These are phyloP conservation scores for Myotisia sp. DNA, from an alignment of 2,329 filamentous ascomycete genomes.

Conservation along the genomic window DNA sequence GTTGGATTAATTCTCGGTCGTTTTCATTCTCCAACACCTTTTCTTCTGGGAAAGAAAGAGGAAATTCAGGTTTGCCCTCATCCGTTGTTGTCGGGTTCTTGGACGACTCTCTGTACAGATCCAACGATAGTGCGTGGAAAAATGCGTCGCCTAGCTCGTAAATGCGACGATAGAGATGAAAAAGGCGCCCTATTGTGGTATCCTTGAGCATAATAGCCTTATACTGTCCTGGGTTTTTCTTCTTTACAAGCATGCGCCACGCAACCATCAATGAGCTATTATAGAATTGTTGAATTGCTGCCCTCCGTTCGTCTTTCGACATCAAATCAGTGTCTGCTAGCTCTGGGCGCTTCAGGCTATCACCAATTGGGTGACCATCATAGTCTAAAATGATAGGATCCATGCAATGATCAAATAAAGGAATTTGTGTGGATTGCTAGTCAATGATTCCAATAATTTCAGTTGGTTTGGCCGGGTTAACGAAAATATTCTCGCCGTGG, in stretches of 20 bases:
- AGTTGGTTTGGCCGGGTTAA: conserved; percentile 13
- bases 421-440: conserved; percentile 16
- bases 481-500: conserved; percentile 29
- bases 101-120: conserved; percentile 5
- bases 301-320: conserved; percentile 4
- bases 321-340: conserved; percentile 5
- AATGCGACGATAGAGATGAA: conserved; percentile 7
- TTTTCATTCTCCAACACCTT: conserved; percentile 6
- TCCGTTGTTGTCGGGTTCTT: not conserved
- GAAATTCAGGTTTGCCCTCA: not conserved
- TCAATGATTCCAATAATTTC: conserved; percentile 16
- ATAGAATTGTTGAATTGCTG: not conserved
- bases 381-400: conserved; percentile 15
- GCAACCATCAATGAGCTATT: conserved; percentile 8
- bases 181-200: conserved; percentile 4
- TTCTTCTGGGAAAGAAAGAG: conserved; percentile 4
- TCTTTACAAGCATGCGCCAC: conserved; percentile 9
- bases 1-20: conserved; percentile 2
- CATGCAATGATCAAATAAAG: conserved; percentile 14
- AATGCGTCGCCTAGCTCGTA: conserved; percentile 8
- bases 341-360: conserved; percentile 14
- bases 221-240: conserved; percentile 7
- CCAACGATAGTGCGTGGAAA: conserved; percentile 5
- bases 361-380: conserved; percentile 17
- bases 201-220: conserved; percentile 7